phyloP scores from a whole-genome alignment of 1,284 basidiomycete species.

The Stygiomarasmius scandens region DNA sequence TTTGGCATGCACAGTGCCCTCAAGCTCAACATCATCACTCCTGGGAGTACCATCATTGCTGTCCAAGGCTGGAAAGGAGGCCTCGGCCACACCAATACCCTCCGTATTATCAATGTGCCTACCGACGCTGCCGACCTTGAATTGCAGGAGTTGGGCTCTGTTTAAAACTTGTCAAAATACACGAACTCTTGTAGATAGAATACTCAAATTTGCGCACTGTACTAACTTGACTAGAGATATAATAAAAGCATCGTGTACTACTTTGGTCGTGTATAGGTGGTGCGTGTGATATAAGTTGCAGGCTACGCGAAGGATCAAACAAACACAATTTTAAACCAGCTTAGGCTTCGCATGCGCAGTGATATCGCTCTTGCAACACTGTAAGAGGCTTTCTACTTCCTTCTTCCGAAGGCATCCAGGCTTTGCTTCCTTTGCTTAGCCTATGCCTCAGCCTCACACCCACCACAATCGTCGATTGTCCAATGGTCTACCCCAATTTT shows the following conservation, averaged over 20 bases:
- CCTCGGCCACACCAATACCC: slow-evolving; percentile 89
- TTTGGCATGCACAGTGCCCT: slow-evolving; percentile 92
- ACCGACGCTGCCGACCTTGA: slow-evolving; percentile 84
- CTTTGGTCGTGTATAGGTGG: not conserved
- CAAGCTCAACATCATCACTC: slow-evolving; percentile 84
- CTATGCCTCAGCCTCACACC: slow-evolving; percentile 1
- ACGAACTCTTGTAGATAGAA: not conserved
- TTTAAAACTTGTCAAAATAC: slow-evolving; percentile 27
- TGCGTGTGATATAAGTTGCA: not conserved
- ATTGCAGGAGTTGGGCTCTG: slow-evolving; percentile 64
- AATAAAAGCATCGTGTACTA: not conserved
- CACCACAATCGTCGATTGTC: slow-evolving; percentile 30
- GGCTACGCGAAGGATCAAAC: not conserved
- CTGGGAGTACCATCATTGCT: slow-evolving; percentile 90
- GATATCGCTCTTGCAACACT: not conserved
- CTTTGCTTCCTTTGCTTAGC: slow-evolving; percentile 4
- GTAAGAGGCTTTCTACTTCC: not conserved
- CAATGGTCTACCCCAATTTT: slow-evolving; percentile 59
- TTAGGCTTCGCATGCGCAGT: not conserved
- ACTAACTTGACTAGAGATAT: not conserved
- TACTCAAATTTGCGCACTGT: not conserved
- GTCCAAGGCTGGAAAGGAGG: slow-evolving; percentile 99
- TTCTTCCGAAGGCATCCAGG: not conserved
- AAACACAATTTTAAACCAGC: not conserved
- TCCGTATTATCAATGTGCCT: slow-evolving; percentile 82